Conservation (phyloP, 768 basidiomycete species). For the Phylloporus sp. region DNA sequence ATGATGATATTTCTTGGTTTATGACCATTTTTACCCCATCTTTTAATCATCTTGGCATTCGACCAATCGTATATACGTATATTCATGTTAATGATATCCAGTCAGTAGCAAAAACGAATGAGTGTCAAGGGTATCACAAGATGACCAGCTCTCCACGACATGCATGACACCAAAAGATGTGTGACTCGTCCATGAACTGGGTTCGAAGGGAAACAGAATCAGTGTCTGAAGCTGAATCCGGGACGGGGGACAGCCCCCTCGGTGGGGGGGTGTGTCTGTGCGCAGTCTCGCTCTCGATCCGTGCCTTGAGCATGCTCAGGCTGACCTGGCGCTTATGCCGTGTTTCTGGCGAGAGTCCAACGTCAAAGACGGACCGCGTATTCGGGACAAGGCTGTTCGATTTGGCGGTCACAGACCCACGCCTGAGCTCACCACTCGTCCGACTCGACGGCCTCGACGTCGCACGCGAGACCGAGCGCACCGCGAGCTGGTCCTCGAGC, state of each 20-base stretch:
- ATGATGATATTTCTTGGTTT: conserved; percentile 8
- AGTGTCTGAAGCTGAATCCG: conserved; percentile 24
- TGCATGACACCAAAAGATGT: conserved; percentile 86
- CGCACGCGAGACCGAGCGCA: conserved; percentile 41
- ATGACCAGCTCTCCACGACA: conserved; percentile 82
- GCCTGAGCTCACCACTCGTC: conserved; percentile 37
- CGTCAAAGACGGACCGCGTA: conserved; percentile 62
- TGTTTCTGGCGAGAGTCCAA: conserved; percentile 68
- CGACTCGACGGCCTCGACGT: conserved; percentile 42
- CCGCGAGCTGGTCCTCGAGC: conserved; percentile 63
- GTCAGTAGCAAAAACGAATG: conserved; percentile 6
- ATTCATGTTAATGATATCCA: conserved; percentile 19
- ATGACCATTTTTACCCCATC: conserved; percentile 1
- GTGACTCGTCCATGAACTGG: conserved; percentile 83
- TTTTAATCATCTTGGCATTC: conserved; percentile 6
- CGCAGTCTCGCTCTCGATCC: conserved; percentile 74
- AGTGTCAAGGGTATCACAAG: conserved; percentile 34
- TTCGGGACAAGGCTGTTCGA: conserved; percentile 33
- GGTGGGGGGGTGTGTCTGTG: conserved; percentile 48
- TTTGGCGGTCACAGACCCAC: conserved; percentile 33
- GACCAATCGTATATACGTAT: conserved; percentile 11
- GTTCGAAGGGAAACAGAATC: conserved; percentile 38
- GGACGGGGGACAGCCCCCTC: conserved; percentile 54
- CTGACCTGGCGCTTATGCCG: conserved; percentile 80
- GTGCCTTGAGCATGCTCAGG: conserved; percentile 85